Base-by-base conservation (phyloP, 2,329 filamentous ascomycete genomes). In the Cylindrodendrum hubeiense region DNA sequence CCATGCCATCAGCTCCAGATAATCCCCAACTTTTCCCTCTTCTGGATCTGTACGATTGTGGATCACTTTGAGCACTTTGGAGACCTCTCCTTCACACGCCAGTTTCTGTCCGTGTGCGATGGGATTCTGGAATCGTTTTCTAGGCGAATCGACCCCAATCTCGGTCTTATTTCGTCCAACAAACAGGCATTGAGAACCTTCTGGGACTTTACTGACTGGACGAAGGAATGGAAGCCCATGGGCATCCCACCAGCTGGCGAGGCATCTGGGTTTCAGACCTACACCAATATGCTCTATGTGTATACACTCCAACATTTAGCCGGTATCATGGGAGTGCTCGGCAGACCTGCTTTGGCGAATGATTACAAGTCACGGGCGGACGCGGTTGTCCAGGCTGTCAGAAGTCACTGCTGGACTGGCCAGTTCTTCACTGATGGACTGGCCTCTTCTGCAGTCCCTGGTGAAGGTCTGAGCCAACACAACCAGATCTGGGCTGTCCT, bases 191-290 rank as follows among this genome's bases (percentile, higher is more conserved):
- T 44, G 21, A 21, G 9, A 19, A 44, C 41, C 9, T 44, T 13
- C 13, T 80, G 78, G 78, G 71, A 78, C 50, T 80, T 76, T 57
- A 76, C 78, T 10, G 78, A 80, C 53, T 80, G 78, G 78, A 67
- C 71, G 4, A 57, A 64, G 1, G 53, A 69, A 3, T 76, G 72
- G 73, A 63, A 63, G 12, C 68, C 68, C 3, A 60, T 80, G 47
- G 81, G 81, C 2, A 78, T 82, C 0, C 80, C 81, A 0, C 78
- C 76, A 0, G 76, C 79, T 0, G 79, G 76, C 5, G 67, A 77
- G 9, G 67, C 66, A 10, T 75, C 77, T 3, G 80, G 80, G 33
- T 59, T 75, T 5, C 77, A 79, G 13, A 57, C 63, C 1, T 65
- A 37, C 33, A 65, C 63, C 1, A 65, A 53, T 5, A 21, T 19